phyloP scores from a whole-genome alignment of 495 filamentous ascomycete species.

The Gamarada debralockiae region DNA sequence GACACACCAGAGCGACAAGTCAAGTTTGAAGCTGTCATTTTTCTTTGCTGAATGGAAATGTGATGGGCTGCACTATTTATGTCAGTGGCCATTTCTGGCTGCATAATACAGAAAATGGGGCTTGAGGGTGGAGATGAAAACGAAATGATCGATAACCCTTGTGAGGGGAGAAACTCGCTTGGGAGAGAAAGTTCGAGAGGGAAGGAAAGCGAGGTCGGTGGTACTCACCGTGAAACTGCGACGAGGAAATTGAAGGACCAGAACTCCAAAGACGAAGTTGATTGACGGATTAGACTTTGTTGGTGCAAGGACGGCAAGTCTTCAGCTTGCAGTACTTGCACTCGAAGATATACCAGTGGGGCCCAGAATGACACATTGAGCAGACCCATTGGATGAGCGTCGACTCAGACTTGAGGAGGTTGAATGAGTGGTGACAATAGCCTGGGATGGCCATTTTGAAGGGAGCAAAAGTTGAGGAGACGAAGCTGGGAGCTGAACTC shows the following conservation, averaged over 20 bases:
- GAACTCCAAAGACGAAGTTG: not conserved
- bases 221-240: not conserved
- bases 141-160: not conserved
- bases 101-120: not conserved
- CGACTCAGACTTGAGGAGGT: slow-evolving; percentile 73
- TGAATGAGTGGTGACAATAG: slow-evolving; percentile 66
- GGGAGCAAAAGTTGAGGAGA: slow-evolving; percentile 7
- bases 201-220: no score
- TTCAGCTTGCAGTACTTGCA: slow-evolving; percentile 76
- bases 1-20: not conserved
- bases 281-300: slow-evolving; percentile 20
- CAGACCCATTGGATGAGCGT: slow-evolving; percentile 75
- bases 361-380: slow-evolving; percentile 70
- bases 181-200: not conserved
- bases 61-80: not conserved
- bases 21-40: not conserved
- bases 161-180: not conserved
- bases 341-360: slow-evolving; percentile 80
- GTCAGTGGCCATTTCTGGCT: not conserved
- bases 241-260: not conserved
- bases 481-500: no score
- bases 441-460: slow-evolving; percentile 56
- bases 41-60: not conserved
- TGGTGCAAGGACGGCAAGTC: slow-evolving; percentile 62
- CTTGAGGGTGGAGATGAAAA: not conserved